Evolutionary conservation across 805 yeast species (phyloP), one percentile per base, ranked within the genome.

Genomic region (Sporopachydermia lactativora): DNA sequence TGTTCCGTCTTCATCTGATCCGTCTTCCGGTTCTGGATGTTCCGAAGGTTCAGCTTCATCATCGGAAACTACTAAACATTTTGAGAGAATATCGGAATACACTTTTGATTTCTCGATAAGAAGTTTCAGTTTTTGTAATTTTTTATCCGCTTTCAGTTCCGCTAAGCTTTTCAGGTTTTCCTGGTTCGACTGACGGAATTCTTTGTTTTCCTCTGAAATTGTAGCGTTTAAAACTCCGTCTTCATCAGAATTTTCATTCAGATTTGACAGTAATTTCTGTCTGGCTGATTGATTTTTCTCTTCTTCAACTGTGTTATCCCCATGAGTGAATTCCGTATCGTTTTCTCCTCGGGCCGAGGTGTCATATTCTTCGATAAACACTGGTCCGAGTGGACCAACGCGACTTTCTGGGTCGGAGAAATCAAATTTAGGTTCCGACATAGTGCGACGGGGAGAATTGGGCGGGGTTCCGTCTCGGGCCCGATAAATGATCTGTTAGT

Each of bases 21-120:
- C 14, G 34, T 42, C 16, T 37, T 42, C 36, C 38, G 43, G 18
- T 35, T 42, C 41, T 41, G 35, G 18, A 36, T 40, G 38, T 39
- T 42, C 38, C 39, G 43, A 13, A n/a, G 47, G 16, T 34, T 40
- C 17, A 4, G 37, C 39, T 13, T 39, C 19, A n/a, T 24, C 31
- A 24, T 24, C 31, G n/a, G n/a, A 8, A n/a, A 24, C 73, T 35
- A 79, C 52, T 36, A 89, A 67, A 6, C 88, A 78, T 40, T 85
- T 88, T 3, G 94, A 76, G 35, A 89, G 82, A 47, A 89, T 84
- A 45, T 78, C 73, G 1, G 96, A 81, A 58, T 84, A 89, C 2
- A 88, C 73, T 53, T 85, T 88, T 14, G 96, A 83, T 52, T 83
- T 79, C 50, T 81, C 80, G n/a, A 89, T 85, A 46, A 89, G 65